Percentiles rank a stretch among this genome's conserved stretches.
These are phyloP conservation scores for Dysphania ambrosioides DNA, from an alignment of 148 eudicot genomes.

Conservation along the genomic window DNA sequence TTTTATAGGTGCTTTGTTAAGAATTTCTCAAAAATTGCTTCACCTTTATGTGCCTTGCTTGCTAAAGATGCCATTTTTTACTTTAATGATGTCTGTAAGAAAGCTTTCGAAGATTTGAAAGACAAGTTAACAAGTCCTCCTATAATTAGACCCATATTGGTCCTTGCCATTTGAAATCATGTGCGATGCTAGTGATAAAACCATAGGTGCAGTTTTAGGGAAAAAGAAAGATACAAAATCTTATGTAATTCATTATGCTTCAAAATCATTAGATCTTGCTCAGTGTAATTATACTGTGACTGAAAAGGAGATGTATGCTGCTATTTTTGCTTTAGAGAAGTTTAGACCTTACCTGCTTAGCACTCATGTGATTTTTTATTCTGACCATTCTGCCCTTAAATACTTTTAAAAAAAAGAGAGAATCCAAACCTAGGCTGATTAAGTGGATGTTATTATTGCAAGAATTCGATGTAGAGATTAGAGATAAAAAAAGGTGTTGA, in stretches of 20 bases:
- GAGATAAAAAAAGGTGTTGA: not conserved
- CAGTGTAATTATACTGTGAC: not conserved
- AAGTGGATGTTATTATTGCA: no score
- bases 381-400: not conserved
- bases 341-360: not conserved
- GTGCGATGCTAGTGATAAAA: constrained; percentile 3
- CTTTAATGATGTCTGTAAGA: no score
- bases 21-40: not conserved
- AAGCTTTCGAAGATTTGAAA: not conserved
- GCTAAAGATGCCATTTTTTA: no score
- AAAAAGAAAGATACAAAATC: not conserved
- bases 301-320: constrained; percentile 4
- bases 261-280: not conserved
- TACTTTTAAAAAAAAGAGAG: no score
- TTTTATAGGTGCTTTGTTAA: not conserved
- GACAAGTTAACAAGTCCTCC: not conserved
- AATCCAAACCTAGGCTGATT: no score
- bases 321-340: not conserved
- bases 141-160: not conserved
- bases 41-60: not conserved
- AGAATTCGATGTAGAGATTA: not conserved
- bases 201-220: not conserved
- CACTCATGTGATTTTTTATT: no score
- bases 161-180: constrained; percentile 1
- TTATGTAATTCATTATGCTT: constrained; percentile 8